Evolutionary conservation across 371 early-diverging fungal species (phyloP), one percentile per base, ranked within the genome.

Genomic region (Entomophthora muscae): DNA sequence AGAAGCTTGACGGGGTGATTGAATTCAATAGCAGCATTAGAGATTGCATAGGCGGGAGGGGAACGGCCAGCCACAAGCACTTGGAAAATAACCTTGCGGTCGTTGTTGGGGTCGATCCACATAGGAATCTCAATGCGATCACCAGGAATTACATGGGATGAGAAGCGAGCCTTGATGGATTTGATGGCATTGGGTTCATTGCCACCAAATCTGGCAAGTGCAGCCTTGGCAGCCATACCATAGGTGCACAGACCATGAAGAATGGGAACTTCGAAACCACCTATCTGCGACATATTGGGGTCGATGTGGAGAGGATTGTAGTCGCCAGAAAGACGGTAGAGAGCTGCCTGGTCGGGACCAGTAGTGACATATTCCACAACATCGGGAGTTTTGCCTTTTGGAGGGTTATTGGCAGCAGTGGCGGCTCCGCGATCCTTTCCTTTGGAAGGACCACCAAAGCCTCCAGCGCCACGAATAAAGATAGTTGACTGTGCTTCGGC

Each of bases 261-360:
- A 66, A 98, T 97, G 2, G 98, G 98, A 1, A 86, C 84, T 27
- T 94, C 85, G 71, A 96, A 98, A 12, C 95, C 93, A 63, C 94
- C 98, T 54, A 95, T 78, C 33, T 83, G 76, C 32, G 91, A 82
- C 92, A 97, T 92, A n/a, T 77, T 73, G 23, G 97, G 95, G 70
- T 97, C 97, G 68, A 98, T 85, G 74, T 98, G 98, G 65, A 96
- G 77, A 61, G 95, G 95, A 65, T 91, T 91, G 70, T 73, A 83
- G 72, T 91, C 91, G 70, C 90, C 90, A 22, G 78, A 78, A 67
- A 93, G 75, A 33, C 98, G 90, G 79, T 97, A 97, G 54, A 97
- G 71, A n/a, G 91, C 95, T 23, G 98, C 98, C 73, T 91, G 93
- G 55, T 90, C 85, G 67, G 88, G 90, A 60, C 68, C 65, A 1